These are phyloP conservation scores for Eucalyptus erythrocorys DNA, from an alignment of 345 rosid genomes.

Conservation along the genomic window DNA sequence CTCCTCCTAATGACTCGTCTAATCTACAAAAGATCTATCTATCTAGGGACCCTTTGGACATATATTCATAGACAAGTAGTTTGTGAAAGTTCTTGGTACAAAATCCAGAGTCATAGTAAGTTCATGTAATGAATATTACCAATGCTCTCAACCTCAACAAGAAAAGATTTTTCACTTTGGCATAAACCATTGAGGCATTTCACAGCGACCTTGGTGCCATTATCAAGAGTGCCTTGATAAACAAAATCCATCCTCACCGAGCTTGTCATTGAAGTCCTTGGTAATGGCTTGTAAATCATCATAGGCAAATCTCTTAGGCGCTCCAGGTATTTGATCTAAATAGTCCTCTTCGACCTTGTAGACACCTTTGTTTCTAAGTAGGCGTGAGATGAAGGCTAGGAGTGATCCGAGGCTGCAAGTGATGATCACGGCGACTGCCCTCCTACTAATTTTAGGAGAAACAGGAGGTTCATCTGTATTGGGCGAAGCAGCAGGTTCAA, in stretches of 20 bases:
- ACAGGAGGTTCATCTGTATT: background rate
- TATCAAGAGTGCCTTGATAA: background rate
- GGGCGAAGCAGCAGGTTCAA: background rate
- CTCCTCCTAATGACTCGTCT: background rate
- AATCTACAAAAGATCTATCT: background rate
- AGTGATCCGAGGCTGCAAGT: background rate
- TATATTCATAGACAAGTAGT: background rate
- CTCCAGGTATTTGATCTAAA: background rate
- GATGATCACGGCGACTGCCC: background rate
- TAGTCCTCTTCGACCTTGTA: background rate
- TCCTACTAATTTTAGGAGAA: background rate
- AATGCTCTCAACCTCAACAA: background rate
- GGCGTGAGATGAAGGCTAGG: background rate
- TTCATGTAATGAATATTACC: background rate
- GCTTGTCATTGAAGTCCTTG: background rate
- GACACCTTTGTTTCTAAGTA: background rate
- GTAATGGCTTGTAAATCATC: background rate
- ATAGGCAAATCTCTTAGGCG: background rate
- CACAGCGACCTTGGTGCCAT: background rate
- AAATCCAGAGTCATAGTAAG: background rate
- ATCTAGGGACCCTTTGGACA: constrained; percentile 10
- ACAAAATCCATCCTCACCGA: background rate
- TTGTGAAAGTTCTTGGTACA: background rate
- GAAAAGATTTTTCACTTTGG: background rate
- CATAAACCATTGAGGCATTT: background rate